Evolutionary conservation across 164 flowering plant genomes (phyloP).

Genomic region (Sextonia rubra): DNA sequence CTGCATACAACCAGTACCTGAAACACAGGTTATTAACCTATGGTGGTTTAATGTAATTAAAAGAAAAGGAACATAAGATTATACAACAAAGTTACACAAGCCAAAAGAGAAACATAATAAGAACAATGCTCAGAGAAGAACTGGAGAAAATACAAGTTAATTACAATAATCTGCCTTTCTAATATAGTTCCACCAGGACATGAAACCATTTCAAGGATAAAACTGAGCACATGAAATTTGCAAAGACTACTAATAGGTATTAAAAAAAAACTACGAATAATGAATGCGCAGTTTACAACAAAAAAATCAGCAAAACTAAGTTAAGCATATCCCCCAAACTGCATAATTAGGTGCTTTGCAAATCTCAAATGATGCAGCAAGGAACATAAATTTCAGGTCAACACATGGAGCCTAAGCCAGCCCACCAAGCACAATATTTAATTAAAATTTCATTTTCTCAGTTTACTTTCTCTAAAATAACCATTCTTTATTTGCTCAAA

Average conservation of each 20-base stretch:
- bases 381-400: background rate
- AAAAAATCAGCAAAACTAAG: background rate
- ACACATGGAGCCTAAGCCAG: too few relatives aligned
- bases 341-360: background rate
- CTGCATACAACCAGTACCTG: slow-evolving; percentile 99
- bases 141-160: background rate
- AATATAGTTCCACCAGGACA: background rate
- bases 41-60: slow-evolving; percentile 7
- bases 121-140: background rate
- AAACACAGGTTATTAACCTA: slow-evolving; percentile 33
- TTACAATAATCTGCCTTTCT: background rate
- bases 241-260: background rate
- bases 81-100: background rate
- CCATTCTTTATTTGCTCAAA: too few relatives aligned
- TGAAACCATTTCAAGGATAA: background rate
- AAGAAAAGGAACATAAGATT: slow-evolving; percentile 1
- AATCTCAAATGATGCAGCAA: background rate
- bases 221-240: background rate
- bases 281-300: background rate
- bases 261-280: background rate
- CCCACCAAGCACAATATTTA: too few relatives aligned
- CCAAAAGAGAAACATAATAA: background rate
- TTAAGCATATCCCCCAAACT: background rate
- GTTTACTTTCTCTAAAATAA: too few relatives aligned
- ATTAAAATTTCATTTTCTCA: too few relatives aligned